phyloP scores from a whole-genome alignment of 768 basidiomycete species.

The Calocera cornea region DNA sequence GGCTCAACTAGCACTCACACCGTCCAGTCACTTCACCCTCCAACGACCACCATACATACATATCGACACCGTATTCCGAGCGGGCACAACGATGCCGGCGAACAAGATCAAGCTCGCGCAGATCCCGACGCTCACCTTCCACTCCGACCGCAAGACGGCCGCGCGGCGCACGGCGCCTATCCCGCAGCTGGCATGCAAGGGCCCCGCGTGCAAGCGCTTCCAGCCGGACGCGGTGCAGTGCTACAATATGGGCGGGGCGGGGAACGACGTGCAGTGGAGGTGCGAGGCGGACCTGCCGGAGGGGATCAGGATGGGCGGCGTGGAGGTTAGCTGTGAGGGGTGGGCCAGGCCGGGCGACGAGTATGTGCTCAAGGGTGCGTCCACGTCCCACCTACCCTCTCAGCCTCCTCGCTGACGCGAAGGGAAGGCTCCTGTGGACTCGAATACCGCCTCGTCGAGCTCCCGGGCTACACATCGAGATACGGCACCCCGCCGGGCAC shows the following conservation, averaged over 20 bases:
- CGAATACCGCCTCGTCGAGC: slow-evolving; percentile 64
- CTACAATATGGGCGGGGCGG: slow-evolving; percentile 60
- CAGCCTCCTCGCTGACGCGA: not conserved
- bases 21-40: no score
- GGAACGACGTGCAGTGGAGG: slow-evolving; percentile 85
- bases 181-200: slow-evolving; percentile 67
- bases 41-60: no score
- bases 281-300: slow-evolving; percentile 85
- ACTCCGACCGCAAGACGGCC: slow-evolving; percentile 49
- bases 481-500: not conserved
- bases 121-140: slow-evolving; percentile 67
- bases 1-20: no score
- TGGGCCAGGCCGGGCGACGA: slow-evolving; percentile 73
- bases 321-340: slow-evolving; percentile 83
- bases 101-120: slow-evolving; percentile 57
- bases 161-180: slow-evolving; percentile 55
- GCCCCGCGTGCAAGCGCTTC: slow-evolving; percentile 61
- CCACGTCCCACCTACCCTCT: slow-evolving; percentile 1
- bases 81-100: slow-evolving; percentile 28
- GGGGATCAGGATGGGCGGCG: slow-evolving; percentile 64
- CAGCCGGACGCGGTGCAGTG: slow-evolving; percentile 80
- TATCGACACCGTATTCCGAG: no score
- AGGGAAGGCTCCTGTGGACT: slow-evolving; percentile 69
- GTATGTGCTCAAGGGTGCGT: slow-evolving; percentile 67
- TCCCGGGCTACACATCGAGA: slow-evolving; percentile 29